Evolutionary conservation across 1,139 yeast species (phyloP).

Genomic region (Yamadazyma friedrichii): DNA sequence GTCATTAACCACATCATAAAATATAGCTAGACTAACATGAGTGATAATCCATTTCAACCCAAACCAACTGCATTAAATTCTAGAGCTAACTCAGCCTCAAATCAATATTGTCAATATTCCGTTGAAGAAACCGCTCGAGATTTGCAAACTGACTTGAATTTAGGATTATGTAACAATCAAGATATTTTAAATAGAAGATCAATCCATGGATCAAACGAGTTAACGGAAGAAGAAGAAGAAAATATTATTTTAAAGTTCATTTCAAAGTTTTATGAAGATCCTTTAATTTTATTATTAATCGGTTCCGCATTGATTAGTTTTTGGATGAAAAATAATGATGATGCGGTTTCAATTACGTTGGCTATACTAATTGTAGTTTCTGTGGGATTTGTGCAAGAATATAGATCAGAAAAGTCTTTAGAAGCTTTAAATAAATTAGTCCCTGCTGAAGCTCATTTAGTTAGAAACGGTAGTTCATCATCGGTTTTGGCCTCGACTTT

Average conservation of each 20-base stretch:
- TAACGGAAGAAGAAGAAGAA: conserved; percentile 74
- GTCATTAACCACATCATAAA: too few relatives aligned
- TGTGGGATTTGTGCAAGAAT: conserved; percentile 96
- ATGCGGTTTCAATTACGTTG: conserved; percentile 82
- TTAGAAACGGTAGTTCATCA: conserved; percentile 73
- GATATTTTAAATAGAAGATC: conserved; percentile 72
- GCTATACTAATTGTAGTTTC: conserved; percentile 90
- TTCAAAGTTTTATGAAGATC: conserved; percentile 82
- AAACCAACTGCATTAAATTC: conserved; percentile 13
- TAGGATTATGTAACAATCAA: conserved; percentile 65
- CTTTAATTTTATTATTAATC: conserved; percentile 77
- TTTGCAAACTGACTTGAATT: conserved; percentile 55
- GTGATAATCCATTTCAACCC: conserved; percentile 32
- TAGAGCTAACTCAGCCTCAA: conserved; percentile 42
- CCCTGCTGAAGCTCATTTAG: conserved; percentile 89
- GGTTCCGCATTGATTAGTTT: conserved; percentile 86
- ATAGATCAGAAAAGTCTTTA: conserved; percentile 87
- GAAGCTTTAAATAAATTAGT: conserved; percentile 89
- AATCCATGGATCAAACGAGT: conserved; percentile 75
- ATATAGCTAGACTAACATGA: conserved; percentile 18
- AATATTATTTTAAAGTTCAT: conserved; percentile 65
- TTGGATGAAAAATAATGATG: conserved; percentile 90
- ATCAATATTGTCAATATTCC: conserved; percentile 54
- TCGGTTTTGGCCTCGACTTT: conserved; percentile 80
- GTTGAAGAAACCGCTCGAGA: conserved; percentile 61